Evolutionary conservation across 371 early-diverging fungal species (phyloP), one percentile per base, ranked within the genome.

Genomic region (Mucor saturninus): DNA sequence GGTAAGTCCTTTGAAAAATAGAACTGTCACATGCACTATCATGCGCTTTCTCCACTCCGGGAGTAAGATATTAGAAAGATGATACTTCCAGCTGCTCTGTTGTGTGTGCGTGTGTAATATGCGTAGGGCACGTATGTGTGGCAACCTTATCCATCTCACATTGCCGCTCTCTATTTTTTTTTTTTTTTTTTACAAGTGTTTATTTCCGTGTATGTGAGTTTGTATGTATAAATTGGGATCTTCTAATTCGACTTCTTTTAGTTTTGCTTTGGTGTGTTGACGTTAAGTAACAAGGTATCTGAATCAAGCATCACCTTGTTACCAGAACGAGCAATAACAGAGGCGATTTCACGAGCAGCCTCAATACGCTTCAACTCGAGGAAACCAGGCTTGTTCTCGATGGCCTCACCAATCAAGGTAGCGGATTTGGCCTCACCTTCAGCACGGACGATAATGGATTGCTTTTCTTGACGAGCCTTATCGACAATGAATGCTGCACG

Each of bases 351-450:
- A 26, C 95, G 83, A 38, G 99, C 98, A 37, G 95, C 93, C 74
- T 98, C 99, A 69, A 98, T 91, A 62, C 91, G 89, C 64, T 97
- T 87, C 58, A 98, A 84, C 66, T 95, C 95, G 68, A 98, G 72
- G 89, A 98, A 98, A 35, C 97, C 98, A 48, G 98, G 98, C 82
- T 97, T 93, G 86, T 92, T 95, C 83, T 91, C 90, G 81, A 98
- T 92, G 38, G 99, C 98, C 75, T 88, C 87, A 78, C 91, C 89
- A 73, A 96, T 92, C 72, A 96, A 80, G 68, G 87, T 85, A 28
- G 99, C 99, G 42, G 95, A 91, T 78, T 89, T 83, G 52, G 99
- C 98, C 71, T 98, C 99, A 84, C 99, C 98, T 80, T 96, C 91
- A 54, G 99, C 99, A 67, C 89, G 86, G 53, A 98, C 94, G 77